Conservation (phyloP, 2,329 filamentous ascomycete genomes). For the Scytalidium sp. region DNA sequence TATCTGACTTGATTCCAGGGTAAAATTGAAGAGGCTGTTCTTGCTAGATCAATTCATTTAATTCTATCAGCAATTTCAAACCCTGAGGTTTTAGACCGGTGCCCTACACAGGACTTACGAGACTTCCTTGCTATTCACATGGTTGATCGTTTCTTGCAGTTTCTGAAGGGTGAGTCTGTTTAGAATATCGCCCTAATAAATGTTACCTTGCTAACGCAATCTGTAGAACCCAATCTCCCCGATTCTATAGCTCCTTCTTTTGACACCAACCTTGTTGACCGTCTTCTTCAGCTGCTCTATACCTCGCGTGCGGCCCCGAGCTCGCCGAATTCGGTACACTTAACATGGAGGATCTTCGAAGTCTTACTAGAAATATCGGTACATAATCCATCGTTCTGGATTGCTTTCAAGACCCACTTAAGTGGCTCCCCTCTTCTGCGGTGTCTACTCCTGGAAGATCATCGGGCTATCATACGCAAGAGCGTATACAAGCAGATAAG, state of each 20-base stretch:
- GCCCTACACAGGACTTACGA: conserved; percentile 40
- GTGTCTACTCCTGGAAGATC: conserved; percentile 40
- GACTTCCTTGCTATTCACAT: conserved; percentile 49
- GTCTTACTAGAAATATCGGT: conserved; percentile 45
- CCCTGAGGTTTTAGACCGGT: conserved; percentile 45
- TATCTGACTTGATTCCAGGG: conserved; percentile 17
- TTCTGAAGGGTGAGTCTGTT: conserved; percentile 48
- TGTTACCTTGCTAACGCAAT: conserved; percentile 24
- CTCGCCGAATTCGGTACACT: conserved; percentile 23
- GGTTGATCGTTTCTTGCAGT: conserved; percentile 53
- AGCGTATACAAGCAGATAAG: conserved; percentile 25
- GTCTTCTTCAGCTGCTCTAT: conserved; percentile 27
- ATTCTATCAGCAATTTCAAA: conserved; percentile 61
- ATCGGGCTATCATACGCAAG: conserved; percentile 27
- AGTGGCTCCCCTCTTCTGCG: conserved; percentile 34
- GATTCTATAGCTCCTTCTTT: conserved; percentile 29
- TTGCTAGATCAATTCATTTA: conserved; percentile 46
- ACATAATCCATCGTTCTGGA: conserved; percentile 43
- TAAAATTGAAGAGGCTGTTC: conserved; percentile 29
- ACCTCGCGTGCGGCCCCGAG: conserved; percentile 14
- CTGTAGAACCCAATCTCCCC: conserved; percentile 32
- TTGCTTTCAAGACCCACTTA: conserved; percentile 33
- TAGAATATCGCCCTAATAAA: background rate
- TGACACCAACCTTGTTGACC: conserved; percentile 26
- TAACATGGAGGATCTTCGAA: conserved; percentile 42